These are phyloP conservation scores for Pichia sp. DNA, from an alignment of 1,139 yeast genomes.

Conservation along the genomic window DNA sequence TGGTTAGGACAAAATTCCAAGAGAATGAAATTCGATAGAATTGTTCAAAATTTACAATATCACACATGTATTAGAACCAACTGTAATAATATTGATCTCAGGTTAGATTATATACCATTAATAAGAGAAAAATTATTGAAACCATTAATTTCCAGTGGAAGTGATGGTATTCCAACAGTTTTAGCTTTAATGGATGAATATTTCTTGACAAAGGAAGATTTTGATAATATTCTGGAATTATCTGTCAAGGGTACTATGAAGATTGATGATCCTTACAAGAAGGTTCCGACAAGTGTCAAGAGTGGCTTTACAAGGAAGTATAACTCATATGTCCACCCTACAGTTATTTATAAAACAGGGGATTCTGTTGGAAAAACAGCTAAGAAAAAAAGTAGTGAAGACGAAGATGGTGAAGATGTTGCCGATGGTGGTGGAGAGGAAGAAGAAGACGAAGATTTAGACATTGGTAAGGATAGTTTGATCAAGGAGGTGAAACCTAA, in stretches of 20 bases:
- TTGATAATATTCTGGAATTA: conserved; percentile 80
- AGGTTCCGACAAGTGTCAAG: conserved; percentile 68
- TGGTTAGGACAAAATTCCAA: conserved; percentile 94
- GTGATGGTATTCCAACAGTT: conserved; percentile 59
- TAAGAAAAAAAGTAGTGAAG: conserved; percentile 37
- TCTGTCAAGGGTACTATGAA: conserved; percentile 55
- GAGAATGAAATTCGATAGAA: conserved; percentile 65
- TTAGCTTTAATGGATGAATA: conserved; percentile 74
- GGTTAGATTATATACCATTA: conserved; percentile 71
- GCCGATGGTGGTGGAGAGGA: conserved; percentile 39
- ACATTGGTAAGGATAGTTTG: conserved; percentile 41
- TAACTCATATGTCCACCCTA: conserved; percentile 71
- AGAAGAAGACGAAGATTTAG: conserved; percentile 31
- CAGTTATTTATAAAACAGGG: conserved; percentile 72
- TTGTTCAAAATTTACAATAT: conserved; percentile 82
- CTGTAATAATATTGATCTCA: conserved; percentile 66
- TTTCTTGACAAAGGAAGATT: conserved; percentile 81
- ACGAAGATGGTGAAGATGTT: conserved; percentile 36
- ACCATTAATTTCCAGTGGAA: conserved; percentile 49
- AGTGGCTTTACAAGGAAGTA: conserved; percentile 81
- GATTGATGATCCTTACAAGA: conserved; percentile 42
- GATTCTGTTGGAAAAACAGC: conserved; percentile 37
- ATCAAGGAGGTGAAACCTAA: conserved; percentile 7
- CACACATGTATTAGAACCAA: conserved; percentile 78
- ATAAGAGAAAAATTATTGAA: conserved; percentile 47